A percentile compares a stretch with the other conserved stretches of the same genome.
Conservation (phyloP, 2,329 filamentous ascomycete genomes). For the Aspergillus novofumigatus region DNA sequence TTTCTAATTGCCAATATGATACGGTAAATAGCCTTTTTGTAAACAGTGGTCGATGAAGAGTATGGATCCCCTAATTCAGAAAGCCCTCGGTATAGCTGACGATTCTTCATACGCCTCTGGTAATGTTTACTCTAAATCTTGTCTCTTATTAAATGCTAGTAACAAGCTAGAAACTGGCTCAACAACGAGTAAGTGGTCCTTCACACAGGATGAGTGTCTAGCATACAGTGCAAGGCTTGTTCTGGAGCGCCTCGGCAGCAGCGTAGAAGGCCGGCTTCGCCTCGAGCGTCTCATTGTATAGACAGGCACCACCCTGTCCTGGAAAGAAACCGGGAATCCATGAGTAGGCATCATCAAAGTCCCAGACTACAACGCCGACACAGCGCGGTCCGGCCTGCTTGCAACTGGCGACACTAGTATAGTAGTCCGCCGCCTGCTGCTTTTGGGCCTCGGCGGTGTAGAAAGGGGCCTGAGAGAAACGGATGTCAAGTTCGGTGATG, state of each 20-base stretch:
- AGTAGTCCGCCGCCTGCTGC: constrained; percentile 23
- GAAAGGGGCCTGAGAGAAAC: constrained; percentile 28
- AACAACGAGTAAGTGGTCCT: not conserved
- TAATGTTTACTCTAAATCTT: no score
- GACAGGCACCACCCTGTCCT: constrained; percentile 32
- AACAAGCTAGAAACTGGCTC: no score
- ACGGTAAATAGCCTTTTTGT: no score
- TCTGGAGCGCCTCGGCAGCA: constrained; percentile 17
- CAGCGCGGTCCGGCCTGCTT: constrained; percentile 16
- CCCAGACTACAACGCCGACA: constrained; percentile 25
- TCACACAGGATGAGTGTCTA: not conserved
- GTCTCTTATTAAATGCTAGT: no score
- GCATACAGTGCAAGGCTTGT: not conserved
- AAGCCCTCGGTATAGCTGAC: no score
- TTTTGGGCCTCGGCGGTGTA: constrained; percentile 16
- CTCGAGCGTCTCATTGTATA: constrained; percentile 40
- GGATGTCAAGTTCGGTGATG: constrained; percentile 43
- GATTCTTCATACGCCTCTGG: no score
- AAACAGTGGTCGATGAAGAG: no score
- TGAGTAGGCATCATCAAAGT: constrained; percentile 37
- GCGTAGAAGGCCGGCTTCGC: constrained; percentile 40
- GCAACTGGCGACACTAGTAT: constrained; percentile 19
- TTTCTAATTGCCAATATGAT: no score
- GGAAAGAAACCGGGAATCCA: constrained; percentile 38
- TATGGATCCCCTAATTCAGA: no score